A percentile compares a stretch with the other conserved stretches of the same genome.
Conservation (phyloP, 257 asterid species). For the Handroanthus guayacan region DNA sequence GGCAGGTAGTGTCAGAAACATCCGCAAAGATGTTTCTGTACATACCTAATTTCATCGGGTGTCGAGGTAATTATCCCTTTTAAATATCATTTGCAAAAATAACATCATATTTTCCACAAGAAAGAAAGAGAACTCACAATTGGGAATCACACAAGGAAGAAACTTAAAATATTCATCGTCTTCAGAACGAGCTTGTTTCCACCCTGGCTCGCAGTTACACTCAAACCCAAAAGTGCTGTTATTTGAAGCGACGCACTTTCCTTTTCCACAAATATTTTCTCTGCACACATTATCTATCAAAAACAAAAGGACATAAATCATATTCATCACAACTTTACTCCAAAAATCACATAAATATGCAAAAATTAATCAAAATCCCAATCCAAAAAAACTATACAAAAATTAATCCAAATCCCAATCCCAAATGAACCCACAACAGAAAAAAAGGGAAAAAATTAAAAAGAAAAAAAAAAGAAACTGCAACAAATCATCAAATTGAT, state of each 20-base stretch:
- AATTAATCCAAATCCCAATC: too few relatives aligned
- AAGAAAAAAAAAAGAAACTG: neutral
- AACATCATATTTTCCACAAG: constrained; percentile 3
- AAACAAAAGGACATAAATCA: neutral
- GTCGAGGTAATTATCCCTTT: too few relatives aligned
- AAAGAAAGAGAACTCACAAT: constrained; percentile 56
- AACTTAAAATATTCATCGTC: constrained; percentile 51
- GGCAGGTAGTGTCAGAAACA: too few relatives aligned
- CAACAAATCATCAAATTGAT: neutral
- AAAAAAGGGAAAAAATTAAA: neutral
- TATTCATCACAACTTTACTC: neutral
- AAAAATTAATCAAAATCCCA: constrained; percentile 5
- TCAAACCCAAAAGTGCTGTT: constrained; percentile 53
- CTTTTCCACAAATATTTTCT: constrained; percentile 67
- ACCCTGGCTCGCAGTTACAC: constrained; percentile 70
- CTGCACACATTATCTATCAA: constrained; percentile 51
- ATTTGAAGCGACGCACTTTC: constrained; percentile 58
- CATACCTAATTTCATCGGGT: too few relatives aligned
- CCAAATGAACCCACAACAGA: constrained; percentile 1
- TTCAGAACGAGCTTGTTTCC: constrained; percentile 64
- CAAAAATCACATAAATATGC: constrained; percentile 11
- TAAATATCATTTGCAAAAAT: neutral
- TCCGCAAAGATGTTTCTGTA: too few relatives aligned
- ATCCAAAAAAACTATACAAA: neutral
- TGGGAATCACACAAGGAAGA: constrained; percentile 81